phyloP scores from a whole-genome alignment of 2,329 filamentous ascomycete species.

The Aspergillus uvarum region DNA sequence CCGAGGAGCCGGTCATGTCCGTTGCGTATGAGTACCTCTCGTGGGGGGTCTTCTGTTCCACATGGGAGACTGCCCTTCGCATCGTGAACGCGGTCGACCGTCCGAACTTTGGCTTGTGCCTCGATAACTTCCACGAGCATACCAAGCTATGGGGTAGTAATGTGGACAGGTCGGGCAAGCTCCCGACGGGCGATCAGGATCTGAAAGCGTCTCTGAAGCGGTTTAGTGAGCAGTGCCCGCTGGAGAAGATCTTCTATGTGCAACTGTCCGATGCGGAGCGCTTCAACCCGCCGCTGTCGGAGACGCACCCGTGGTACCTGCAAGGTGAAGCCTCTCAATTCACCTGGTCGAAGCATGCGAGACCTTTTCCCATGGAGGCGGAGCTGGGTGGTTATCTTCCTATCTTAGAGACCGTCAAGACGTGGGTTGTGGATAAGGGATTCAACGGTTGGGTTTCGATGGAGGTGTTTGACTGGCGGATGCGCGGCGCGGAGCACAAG shows the following conservation, averaged over 20 bases:
- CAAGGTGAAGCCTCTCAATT: slow-evolving; percentile 30
- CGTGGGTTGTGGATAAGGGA: slow-evolving; percentile 31
- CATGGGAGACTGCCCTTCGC: slow-evolving; percentile 35
- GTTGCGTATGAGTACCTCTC: slow-evolving; percentile 39
- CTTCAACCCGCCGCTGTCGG: slow-evolving; percentile 33
- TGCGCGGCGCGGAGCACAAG: slow-evolving; percentile 20
- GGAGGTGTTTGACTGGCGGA: slow-evolving; percentile 35
- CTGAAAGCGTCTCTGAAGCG: slow-evolving; percentile 26
- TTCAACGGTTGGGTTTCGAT: slow-evolving; percentile 36
- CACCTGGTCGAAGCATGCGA: slow-evolving; percentile 31
- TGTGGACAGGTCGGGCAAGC: slow-evolving; percentile 23
- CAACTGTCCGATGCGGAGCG: slow-evolving; percentile 39
- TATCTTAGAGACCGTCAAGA: slow-evolving; percentile 26
- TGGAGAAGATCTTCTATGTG: slow-evolving; percentile 37
- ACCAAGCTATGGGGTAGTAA: slow-evolving; percentile 36
- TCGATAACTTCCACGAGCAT: slow-evolving; percentile 39
- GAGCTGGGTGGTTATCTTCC: slow-evolving; percentile 30
- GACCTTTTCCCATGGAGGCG: slow-evolving; percentile 34
- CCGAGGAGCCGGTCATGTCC: slow-evolving; percentile 21
- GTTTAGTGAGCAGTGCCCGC: slow-evolving; percentile 20
- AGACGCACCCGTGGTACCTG: slow-evolving; percentile 30
- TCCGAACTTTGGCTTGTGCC: slow-evolving; percentile 39
- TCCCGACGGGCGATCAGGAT: slow-evolving; percentile 18
- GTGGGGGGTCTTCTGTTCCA: slow-evolving; percentile 33
- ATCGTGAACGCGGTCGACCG: slow-evolving; percentile 30